Evolutionary conservation across 768 basidiomycete species (phyloP), one percentile per base, ranked within the genome.

Genomic region (Boletus rubroflammeus): DNA sequence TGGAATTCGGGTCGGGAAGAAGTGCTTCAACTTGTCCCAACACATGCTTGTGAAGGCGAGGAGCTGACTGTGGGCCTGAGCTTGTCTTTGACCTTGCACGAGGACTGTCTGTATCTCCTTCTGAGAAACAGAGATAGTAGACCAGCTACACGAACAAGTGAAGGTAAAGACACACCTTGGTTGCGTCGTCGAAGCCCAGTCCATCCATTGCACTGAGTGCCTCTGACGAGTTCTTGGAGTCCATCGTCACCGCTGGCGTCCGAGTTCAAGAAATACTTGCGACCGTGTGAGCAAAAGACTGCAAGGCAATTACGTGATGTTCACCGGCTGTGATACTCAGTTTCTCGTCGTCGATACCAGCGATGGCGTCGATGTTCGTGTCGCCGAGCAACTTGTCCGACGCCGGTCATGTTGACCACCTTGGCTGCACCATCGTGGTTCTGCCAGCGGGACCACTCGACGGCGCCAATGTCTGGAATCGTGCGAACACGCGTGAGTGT

Each of bases 31-130:
- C 92, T 95, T 93, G 76, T 93, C 89, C 91, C 93, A 95, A 70
- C 93, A 94, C 73, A 85, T 84, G 63, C 81, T 80, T 17, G 93
- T 94, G 60, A 94, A 79, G 47, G 76, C 81, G 57, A 93, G 92
- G 40, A 94, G 84, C 28, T 81, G 75, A 25, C 81, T 74, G 62
- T 92, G 77, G 41, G 88, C 87, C 73, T 90, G 86, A 2, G 85
- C 82, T 67, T 94, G 92, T 74, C 93, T 85, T 56, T 81, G 81
- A 60, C 93, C 85, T 54, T 81, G 81, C 63, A 92, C 89, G 54
- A 96, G 72, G 73, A 93, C 94, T 17, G 73, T 69, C 29, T 82
- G 73, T 40, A 97, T 81, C 70, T 97, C 94, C 75, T 87, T 90
- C 93, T 96, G 67, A 14, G 54, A 41, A 31, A 47, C 29, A 14